Conservation (phyloP, 75 land plant genomes). For the Cupressus sempervirens region DNA sequence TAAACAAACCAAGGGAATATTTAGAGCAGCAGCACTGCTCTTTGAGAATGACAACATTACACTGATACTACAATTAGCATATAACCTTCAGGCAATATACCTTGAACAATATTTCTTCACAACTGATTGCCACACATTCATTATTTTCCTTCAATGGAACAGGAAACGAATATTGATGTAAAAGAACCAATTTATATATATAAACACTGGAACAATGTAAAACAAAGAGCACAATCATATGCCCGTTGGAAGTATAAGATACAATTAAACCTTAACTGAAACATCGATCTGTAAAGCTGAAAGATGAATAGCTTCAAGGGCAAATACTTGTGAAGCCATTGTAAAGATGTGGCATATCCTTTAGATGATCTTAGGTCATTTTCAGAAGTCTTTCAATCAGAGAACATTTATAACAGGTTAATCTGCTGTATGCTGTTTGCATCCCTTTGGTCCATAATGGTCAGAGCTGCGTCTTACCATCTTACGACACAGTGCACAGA, state of each 20-base stretch:
- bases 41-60: background rate
- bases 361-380: background rate
- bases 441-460: conserved; percentile 78
- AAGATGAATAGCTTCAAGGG: background rate
- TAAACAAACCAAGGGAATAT: background rate
- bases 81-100: background rate
- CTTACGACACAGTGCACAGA: conserved; percentile 68
- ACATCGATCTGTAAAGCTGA: background rate
- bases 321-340: background rate
- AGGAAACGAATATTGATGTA: background rate
- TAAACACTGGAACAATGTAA: background rate
- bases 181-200: background rate
- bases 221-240: background rate
- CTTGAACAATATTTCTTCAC: conserved; percentile 1
- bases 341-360: background rate
- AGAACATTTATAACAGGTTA: conserved; percentile 12
- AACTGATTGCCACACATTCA: background rate
- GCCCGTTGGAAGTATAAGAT: background rate
- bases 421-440: conserved; percentile 76
- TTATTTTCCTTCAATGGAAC: background rate
- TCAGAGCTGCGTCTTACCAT: conserved; percentile 60
- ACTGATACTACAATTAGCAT: background rate
- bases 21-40: background rate
- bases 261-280: background rate
- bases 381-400: background rate